Evolutionary conservation across 2,329 filamentous ascomycete genomes (phyloP).

Genomic region (Fonsecaea pedrosoi): DNA sequence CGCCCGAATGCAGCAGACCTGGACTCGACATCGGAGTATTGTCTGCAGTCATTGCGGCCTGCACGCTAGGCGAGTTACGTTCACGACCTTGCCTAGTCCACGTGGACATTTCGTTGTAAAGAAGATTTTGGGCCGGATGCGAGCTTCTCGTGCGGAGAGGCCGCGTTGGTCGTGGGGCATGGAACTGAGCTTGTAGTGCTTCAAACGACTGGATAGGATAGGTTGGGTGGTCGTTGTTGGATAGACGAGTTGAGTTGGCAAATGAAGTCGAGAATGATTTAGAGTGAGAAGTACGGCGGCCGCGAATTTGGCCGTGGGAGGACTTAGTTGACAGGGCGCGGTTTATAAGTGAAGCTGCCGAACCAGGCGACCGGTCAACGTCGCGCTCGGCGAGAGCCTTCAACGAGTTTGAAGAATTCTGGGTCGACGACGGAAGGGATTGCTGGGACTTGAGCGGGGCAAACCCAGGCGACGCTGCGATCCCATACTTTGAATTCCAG

Average conservation of each 20-base stretch:
- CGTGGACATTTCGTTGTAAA: slow-evolving; percentile 41
- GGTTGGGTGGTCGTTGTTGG: slow-evolving; percentile 44
- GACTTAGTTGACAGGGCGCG: slow-evolving; percentile 30
- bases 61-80: slow-evolving; percentile 14
- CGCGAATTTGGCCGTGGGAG: slow-evolving; percentile 26
- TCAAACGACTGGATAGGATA: slow-evolving; percentile 59
- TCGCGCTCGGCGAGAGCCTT: slow-evolving; percentile 27
- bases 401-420: slow-evolving; percentile 33
- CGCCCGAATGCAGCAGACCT: slow-evolving; percentile 48
- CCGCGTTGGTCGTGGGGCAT: slow-evolving; percentile 50
- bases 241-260: slow-evolving; percentile 24
- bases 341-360: slow-evolving; percentile 17
- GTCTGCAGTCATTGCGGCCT: slow-evolving; percentile 50
- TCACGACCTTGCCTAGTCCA: slow-evolving; percentile 38
- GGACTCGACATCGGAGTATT: slow-evolving; percentile 58
- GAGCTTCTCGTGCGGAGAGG: slow-evolving; percentile 52
- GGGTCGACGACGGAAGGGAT: slow-evolving; percentile 26
- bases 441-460: slow-evolving; percentile 19
- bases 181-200: slow-evolving; percentile 52
- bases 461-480: slow-evolving; percentile 19
- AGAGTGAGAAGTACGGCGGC: slow-evolving; percentile 34
- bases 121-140: slow-evolving; percentile 49
- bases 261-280: slow-evolving; percentile 37
- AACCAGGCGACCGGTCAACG: slow-evolving; percentile 8
- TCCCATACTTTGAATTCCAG: slow-evolving; percentile 12